phyloP scores from a whole-genome alignment of 345 rosid species.

The Salix arbutifolia region DNA sequence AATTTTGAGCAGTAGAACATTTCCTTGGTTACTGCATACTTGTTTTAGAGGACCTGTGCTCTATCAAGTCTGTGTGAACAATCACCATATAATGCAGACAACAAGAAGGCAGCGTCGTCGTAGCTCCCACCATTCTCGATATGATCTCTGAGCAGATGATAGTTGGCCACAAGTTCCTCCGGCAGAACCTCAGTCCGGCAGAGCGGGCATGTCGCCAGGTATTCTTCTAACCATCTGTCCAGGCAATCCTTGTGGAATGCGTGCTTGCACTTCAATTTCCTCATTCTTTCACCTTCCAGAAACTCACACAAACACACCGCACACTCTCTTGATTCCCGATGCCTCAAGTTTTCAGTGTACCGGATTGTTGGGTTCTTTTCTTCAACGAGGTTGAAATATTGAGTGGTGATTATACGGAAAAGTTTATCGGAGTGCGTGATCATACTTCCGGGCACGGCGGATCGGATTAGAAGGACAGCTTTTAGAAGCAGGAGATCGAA shows the following conservation, averaged over 20 bases:
- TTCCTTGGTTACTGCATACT: no score
- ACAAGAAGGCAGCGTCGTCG: conserved; percentile 34
- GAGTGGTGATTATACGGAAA: conserved; percentile 14
- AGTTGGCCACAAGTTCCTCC: conserved; percentile 33
- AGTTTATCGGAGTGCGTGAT: neutral
- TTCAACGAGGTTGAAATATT: conserved; percentile 37
- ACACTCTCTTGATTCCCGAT: conserved; percentile 20
- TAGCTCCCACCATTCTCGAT: conserved; percentile 30
- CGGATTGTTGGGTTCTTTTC: conserved; percentile 27
- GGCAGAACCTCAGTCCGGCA: conserved; percentile 47
- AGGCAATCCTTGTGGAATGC: conserved; percentile 48
- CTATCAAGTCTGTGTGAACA: conserved; percentile 16
- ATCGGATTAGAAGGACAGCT: conserved; percentile 16
- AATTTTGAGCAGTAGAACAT: no score
- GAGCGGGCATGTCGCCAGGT: conserved; percentile 46
- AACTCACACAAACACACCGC: conserved; percentile 42
- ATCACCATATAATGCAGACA: conserved; percentile 35
- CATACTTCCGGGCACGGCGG: conserved; percentile 10
- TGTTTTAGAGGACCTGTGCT: no score
- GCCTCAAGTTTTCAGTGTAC: conserved; percentile 9
- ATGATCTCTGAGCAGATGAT: conserved; percentile 14
- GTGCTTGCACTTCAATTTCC: conserved; percentile 42
- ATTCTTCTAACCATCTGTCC: conserved; percentile 42
- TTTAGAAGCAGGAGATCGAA: conserved; percentile 29
- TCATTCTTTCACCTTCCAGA: conserved; percentile 36